phyloP scores from a whole-genome alignment of 2,329 filamentous ascomycete genomes.

The Xylariaceae sp. region DNA sequence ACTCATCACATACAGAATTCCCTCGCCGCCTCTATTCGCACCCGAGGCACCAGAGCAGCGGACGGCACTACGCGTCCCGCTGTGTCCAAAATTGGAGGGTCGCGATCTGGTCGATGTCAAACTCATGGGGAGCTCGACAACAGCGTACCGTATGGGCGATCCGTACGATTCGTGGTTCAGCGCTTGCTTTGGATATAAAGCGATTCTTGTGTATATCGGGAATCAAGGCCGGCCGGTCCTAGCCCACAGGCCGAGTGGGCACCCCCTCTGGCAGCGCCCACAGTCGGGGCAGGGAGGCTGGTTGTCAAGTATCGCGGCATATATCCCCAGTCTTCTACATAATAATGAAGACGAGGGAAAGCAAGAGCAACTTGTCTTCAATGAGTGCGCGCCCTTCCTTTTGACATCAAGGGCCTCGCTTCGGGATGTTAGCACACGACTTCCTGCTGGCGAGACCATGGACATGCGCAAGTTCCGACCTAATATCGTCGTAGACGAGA shows the following conservation, averaged over 20 bases:
- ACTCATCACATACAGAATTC: constrained; percentile 41
- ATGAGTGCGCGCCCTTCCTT: constrained; percentile 72
- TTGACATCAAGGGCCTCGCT: constrained; percentile 68
- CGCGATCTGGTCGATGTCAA: constrained; percentile 49
- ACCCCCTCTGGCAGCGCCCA: constrained; percentile 21
- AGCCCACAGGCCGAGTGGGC: constrained; percentile 47
- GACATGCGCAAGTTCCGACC: constrained; percentile 69
- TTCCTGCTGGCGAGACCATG: constrained; percentile 47
- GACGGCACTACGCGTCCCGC: constrained; percentile 49
- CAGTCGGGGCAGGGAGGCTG: constrained; percentile 25
- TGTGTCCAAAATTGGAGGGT: constrained; percentile 46
- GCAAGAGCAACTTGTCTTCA: constrained; percentile 60
- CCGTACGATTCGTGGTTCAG: constrained; percentile 64
- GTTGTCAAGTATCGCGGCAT: constrained; percentile 33
- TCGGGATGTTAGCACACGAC: constrained; percentile 56
- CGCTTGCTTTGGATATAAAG: constrained; percentile 58
- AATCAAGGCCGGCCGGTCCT: constrained; percentile 56
- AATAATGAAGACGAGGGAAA: background rate
- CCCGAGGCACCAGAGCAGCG: constrained; percentile 31
- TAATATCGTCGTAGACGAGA: constrained; percentile 64
- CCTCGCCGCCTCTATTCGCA: constrained; percentile 37
- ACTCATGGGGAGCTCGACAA: constrained; percentile 56
- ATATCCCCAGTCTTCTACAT: constrained; percentile 23
- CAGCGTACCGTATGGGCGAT: constrained; percentile 60
- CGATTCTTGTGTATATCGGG: constrained; percentile 63